These are phyloP conservation scores for Myochromella boudieri DNA, from an alignment of 768 basidiomycete species.

Conservation along the genomic window DNA sequence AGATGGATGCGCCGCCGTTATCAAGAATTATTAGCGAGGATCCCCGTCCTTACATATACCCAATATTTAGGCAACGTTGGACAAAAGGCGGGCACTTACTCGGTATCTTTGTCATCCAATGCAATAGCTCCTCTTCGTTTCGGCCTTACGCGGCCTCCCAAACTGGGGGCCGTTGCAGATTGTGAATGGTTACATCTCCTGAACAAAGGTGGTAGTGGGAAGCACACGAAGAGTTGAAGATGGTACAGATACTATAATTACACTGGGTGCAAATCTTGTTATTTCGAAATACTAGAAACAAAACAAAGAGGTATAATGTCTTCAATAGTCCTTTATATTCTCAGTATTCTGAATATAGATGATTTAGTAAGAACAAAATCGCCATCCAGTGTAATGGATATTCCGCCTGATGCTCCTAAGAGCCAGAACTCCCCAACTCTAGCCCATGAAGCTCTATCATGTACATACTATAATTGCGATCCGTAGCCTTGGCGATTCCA, in stretches of 20 bases:
- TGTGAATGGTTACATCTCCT: slow-evolving; percentile 34
- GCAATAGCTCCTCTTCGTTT: slow-evolving; percentile 25
- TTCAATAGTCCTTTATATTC: too few species aligned
- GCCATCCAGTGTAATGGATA: too few species aligned
- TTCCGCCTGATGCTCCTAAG: too few species aligned
- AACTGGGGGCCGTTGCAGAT: slow-evolving; percentile 26
- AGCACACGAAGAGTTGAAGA: slow-evolving; percentile 10
- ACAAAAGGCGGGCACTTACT: slow-evolving; percentile 20
- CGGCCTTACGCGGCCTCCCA: slow-evolving; percentile 24
- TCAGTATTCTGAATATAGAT: too few species aligned
- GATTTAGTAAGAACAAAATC: too few species aligned
- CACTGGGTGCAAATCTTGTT: too few species aligned
- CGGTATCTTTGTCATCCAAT: slow-evolving; percentile 31
- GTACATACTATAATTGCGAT: slow-evolving; percentile 83
- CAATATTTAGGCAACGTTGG: slow-evolving; percentile 4
- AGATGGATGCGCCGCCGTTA: slow-evolving; percentile 58
- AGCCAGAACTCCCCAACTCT: slow-evolving; percentile 52
- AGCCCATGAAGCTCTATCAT: slow-evolving; percentile 87
- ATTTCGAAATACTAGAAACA: too few species aligned
- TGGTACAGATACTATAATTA: not conserved
- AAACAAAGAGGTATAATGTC: too few species aligned
- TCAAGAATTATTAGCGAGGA: slow-evolving; percentile 53
- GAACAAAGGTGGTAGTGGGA: slow-evolving; percentile 7
- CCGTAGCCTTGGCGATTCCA: slow-evolving; percentile 49
- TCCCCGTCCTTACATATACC: slow-evolving; percentile 53